Conservation (phyloP, 139 green algal species). For the Monoraphidium neglectum region DNA sequence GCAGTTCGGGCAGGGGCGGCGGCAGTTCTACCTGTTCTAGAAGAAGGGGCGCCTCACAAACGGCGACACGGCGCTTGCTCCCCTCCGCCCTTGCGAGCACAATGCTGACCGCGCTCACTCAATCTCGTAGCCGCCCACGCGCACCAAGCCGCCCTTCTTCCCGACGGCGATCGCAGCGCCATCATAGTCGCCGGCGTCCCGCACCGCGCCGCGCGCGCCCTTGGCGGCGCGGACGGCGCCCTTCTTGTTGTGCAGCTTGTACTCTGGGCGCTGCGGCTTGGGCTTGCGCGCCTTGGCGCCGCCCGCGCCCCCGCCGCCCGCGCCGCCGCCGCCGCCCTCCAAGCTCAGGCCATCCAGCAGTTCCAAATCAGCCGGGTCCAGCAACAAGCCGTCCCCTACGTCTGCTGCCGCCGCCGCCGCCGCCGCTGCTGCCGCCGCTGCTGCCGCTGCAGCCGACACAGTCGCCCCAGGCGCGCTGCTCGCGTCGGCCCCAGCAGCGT, state of each 20-base stretch:
- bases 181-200: constrained; percentile 53
- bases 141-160: constrained; percentile 69
- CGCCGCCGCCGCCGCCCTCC: not conserved
- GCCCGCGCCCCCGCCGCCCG: not conserved
- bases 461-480: not conserved
- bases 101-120: too few relatives aligned
- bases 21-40: too few relatives aligned
- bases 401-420: not conserved
- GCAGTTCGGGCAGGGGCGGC: too few relatives aligned
- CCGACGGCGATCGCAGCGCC: constrained; percentile 52
- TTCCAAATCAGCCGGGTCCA: constrained; percentile 55
- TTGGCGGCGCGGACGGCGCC: constrained; percentile 60
- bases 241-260: constrained; percentile 92
- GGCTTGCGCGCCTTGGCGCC: not conserved
- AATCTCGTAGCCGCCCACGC: constrained; percentile 33
- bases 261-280: constrained; percentile 50
- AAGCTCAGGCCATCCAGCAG: constrained; percentile 39
- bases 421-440: constrained; percentile 5
- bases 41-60: too few relatives aligned
- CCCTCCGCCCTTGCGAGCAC: too few relatives aligned
- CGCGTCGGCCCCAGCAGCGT: not conserved
- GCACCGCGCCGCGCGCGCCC: constrained; percentile 44
- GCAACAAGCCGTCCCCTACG: not conserved
- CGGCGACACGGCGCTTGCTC: too few relatives aligned
- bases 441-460: not conserved